Base-by-base conservation (phyloP, 2,329 filamentous ascomycete genomes). In the Aaosphaeria arxii region DNA sequence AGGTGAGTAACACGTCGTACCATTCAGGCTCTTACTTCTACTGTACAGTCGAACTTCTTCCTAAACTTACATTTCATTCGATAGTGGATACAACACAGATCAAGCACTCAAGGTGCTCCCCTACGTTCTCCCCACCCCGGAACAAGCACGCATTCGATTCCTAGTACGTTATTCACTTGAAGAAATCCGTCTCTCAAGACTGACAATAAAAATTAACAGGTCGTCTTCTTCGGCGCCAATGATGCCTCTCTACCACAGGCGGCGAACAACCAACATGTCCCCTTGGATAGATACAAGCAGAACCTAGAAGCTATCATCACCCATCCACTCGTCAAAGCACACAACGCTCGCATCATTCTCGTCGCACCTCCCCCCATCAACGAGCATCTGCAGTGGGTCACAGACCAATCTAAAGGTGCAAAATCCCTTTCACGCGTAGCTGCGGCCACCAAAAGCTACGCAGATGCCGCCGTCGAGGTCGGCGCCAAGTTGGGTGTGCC, bases 151-250 rank as follows among this genome's bases (percentile, higher is more conserved):
- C 62, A 78, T 91, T 48, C 81, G 83, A 49, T 86, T 88, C 59
- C 70, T 92, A 55, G 86, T 88, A 63, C 28, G 50, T 42, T 24
- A 36, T 39, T 11, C 38, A 29, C 7, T 11, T 6, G 33, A 36
- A 36, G n/a, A 2, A 9, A n/a, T 36, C 4, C 2, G 33, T 4
- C 4, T 4, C 7, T 36, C 7, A 3, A 36, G 7, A 36, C 33
- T 9, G 9, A 36, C 33, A 4, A 11, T 2, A 31, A 39, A 41
- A 33, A 45, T 50, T 59, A 39, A 62, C 48, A 91, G 87, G 76
- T 87, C 36, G 72, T 96, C 49, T 86, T 95, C 56, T 85, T 96
- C 51, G 94, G 94, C 13, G 89, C 94, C 58, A 97, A 99, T 66
- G 94, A 97, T 70, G 86, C 92, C 4, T 85, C 85, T 46, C 69